These are phyloP conservation scores for Paraphoma sp. DNA, from an alignment of 2,329 filamentous ascomycete species.

Conservation along the genomic window DNA sequence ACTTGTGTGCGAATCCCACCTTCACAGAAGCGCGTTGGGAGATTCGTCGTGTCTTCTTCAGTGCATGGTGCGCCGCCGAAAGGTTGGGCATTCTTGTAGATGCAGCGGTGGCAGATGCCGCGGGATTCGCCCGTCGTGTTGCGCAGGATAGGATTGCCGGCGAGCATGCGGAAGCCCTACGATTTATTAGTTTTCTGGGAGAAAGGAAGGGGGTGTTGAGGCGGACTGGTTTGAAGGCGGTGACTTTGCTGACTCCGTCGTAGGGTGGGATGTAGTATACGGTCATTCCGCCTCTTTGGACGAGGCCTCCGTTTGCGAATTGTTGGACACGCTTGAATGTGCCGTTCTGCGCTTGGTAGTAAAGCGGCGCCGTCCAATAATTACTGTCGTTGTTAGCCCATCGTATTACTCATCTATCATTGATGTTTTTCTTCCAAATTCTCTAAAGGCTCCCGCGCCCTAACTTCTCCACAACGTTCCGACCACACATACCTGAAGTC, in stretches of 20 bases:
- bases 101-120: constrained; percentile 42
- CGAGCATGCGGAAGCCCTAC: constrained; percentile 57
- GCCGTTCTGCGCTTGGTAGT: constrained; percentile 37
- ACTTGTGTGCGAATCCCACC: constrained; percentile 55
- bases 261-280: constrained; percentile 43
- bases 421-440: too few species aligned
- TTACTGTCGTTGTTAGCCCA: constrained; percentile 12
- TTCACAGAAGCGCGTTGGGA: constrained; percentile 48
- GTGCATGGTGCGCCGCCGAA: constrained; percentile 50
- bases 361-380: constrained; percentile 42
- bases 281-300: constrained; percentile 37
- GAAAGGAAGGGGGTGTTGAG: not conserved
- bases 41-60: constrained; percentile 44
- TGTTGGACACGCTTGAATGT: constrained; percentile 40
- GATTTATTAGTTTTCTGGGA: constrained; percentile 30
- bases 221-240: constrained; percentile 37
- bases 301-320: constrained; percentile 27
- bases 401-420: too few species aligned
- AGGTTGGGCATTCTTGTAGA: constrained; percentile 34
- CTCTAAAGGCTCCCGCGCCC: too few species aligned
- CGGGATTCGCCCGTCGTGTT: constrained; percentile 37
- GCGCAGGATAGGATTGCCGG: constrained; percentile 47
- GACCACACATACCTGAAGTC: constrained; percentile 14
- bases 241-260: constrained; percentile 32
- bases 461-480: not conserved